Evolutionary conservation across 208 protist species (phyloP), one percentile per base, ranked within the genome.

Genomic region (Plasmodiophora brassicae): DNA sequence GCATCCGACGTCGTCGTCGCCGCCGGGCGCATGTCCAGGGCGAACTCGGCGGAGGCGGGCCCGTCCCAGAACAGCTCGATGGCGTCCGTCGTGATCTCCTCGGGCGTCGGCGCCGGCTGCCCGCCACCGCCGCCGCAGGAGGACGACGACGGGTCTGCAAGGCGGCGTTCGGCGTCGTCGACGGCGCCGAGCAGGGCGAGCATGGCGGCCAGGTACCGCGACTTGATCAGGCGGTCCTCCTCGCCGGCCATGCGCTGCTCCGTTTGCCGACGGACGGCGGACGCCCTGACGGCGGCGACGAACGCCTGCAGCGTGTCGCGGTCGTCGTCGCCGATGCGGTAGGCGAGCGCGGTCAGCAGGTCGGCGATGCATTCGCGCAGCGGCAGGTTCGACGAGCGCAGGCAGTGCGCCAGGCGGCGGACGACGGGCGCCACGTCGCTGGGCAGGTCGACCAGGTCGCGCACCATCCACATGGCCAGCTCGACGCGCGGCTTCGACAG

Each of bases 161-260:
- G n/a, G 5, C n/a, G 65, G 65, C 65, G 65, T 32, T 78, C 32
- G n/a, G 41, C 14, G 5, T n/a, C n/a, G 41, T 78, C 65, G n/a
- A 78, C 65, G n/a, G 65, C n/a, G 14, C 32, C 65, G 5, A 78
- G 20, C 5, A 78, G 65, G 65, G 32, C 32, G 5, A 78, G 5
- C 65, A 36, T 78, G 10, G 65, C 5, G n/a, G 32, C 41, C 32
- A 32, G 14, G n/a, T 44, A 5, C 10, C 65, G 65, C 65, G 65
- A 78, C 41, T 78, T 78, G 5, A 78, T 78, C 5, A 78, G 65
- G n/a, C 65, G 65, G 41, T 78, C 65, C n/a, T 78, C 65, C n/a
- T 78, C 65, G 65, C 10, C 5, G 20, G n/a, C 65, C 65, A 78
- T 8, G 20, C 65, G 65, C 5, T 36, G 65, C 5, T 78, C 65